A percentile compares a stretch with the other conserved stretches of the same genome.
Evolutionary conservation across 2,329 filamentous ascomycete genomes (phyloP).

Genomic region (Colletotrichum coccodes): DNA sequence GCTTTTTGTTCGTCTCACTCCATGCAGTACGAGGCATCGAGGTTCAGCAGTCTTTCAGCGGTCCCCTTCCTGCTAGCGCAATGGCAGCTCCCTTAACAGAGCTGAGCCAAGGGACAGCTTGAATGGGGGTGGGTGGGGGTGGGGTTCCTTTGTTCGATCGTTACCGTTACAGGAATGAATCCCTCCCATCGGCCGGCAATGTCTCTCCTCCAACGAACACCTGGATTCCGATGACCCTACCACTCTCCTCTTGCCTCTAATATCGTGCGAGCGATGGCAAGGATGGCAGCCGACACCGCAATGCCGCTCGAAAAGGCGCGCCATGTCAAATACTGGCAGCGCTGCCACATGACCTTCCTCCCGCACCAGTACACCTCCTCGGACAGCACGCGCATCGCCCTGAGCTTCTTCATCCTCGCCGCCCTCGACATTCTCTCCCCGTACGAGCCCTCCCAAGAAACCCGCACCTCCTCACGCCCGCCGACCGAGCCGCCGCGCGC

Average conservation of each 20-base stretch:
- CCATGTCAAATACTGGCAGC: slow-evolving; percentile 92
- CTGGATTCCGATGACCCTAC: not conserved
- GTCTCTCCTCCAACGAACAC: not conserved
- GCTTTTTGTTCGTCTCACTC: slow-evolving; percentile 17
- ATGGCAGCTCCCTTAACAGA: not conserved
- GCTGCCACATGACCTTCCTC: slow-evolving; percentile 84
- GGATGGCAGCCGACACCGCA: slow-evolving; percentile 36
- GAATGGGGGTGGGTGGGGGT: slow-evolving; percentile 10
- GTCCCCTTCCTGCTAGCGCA: slow-evolving; percentile 14
- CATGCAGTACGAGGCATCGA: not conserved
- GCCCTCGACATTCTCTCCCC: slow-evolving; percentile 83
- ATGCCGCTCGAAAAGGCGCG: slow-evolving; percentile 65
- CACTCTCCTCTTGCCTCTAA: not conserved
- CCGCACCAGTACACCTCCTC: slow-evolving; percentile 86
- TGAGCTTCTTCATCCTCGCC: slow-evolving; percentile 89
- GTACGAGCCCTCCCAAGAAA: slow-evolving; percentile 48
- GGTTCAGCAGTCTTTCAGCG: not conserved
- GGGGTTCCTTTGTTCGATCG: slow-evolving; percentile 3
- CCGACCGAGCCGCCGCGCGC: slow-evolving; percentile 58
- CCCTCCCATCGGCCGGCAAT: not conserved
- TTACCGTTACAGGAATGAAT: not conserved
- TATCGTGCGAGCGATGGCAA: not conserved
- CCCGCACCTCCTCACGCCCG: slow-evolving; percentile 58
- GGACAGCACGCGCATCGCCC: slow-evolving; percentile 89
- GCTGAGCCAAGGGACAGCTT: not conserved